Base-by-base conservation (phyloP, 768 basidiomycete species). In the Russula griseocarnosa region DNA sequence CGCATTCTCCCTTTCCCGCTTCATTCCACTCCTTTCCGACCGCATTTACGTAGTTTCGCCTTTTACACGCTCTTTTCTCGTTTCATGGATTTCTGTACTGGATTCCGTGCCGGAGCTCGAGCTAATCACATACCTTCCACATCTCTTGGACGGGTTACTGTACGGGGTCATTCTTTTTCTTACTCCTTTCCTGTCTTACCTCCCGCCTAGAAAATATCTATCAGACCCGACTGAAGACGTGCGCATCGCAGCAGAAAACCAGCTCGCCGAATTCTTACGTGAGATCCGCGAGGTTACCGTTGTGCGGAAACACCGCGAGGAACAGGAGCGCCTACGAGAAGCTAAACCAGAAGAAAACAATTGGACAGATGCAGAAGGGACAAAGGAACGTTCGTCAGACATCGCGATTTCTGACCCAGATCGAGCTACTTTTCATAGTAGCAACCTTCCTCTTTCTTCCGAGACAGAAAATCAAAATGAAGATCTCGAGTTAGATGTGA, bases 41-140 rank as follows among this genome's bases (percentile, higher is more conserved):
- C 83, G 97, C 66, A 94, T 98, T 58, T 90, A 95, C 70, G 97
- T 98, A 67, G 79, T 98, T 72, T 95, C 88, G 72, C 96, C 97
- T 0, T 94, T 96, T 73, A 96, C 97, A 0, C 80, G 97, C 65
- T 96, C 88, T 73, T 98, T 94, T 74, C 83, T 99, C n/a, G 92
- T 97, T 38, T 89, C 90, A 1, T 99, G 97, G 97, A 92, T 98
- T 63, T 92, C 84, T 49, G 91, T 97, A 5, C 82, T 99, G 51
- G 94, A 98, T 72, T 95, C 94, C 22, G 92, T 98, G 5, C 97
- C 97, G 13, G 97, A 99, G 71, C 79, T 99, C 59, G 96, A 98
- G 73, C 82, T 99, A 51, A 89, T 98, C 52, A 87, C 92, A 30
- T 97, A 92, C 76, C 83, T 99, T 38, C 97, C 97, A 1, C 89